Conservation (phyloP, 306 rosid species). For the Lathyrus oleraceus region DNA sequence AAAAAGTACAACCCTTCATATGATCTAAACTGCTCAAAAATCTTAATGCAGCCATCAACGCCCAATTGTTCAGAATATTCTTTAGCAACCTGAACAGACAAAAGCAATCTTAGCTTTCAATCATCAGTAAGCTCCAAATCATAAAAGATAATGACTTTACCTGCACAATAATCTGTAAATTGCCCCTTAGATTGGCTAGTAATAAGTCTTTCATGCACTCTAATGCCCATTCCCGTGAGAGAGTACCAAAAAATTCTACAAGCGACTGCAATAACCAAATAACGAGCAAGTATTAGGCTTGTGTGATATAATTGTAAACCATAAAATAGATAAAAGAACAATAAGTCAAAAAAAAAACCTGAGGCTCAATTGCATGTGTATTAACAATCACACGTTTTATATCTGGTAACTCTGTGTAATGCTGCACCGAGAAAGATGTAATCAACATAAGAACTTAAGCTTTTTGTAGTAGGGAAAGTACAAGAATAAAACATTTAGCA, state of each 20-base stretch:
- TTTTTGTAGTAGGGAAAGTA: conserved; percentile 9
- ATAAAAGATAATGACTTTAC: conserved; percentile 38
- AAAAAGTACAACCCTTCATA: conserved; percentile 97
- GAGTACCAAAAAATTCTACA: conserved; percentile 94
- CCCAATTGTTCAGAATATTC: conserved; percentile 98
- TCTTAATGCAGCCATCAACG: conserved; percentile 83
- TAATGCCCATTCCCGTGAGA: conserved; percentile 93
- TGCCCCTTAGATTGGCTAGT: conserved; percentile 93
- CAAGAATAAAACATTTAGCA: conserved; percentile 29
- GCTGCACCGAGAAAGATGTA: conserved; percentile 64
- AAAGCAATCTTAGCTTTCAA: conserved; percentile 33
- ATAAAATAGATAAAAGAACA: conserved; percentile 31
- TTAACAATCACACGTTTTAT: conserved; percentile 95
- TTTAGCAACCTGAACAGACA: conserved; percentile 81
- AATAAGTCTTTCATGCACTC: conserved; percentile 99
- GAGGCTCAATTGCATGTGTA: conserved; percentile 99
- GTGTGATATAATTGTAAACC: background rate
- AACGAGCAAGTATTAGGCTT: conserved; percentile 35
- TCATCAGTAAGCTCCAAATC: conserved; percentile 11
- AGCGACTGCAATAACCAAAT: conserved; percentile 64
- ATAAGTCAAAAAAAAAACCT: conserved; percentile 62
- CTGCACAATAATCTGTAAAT: conserved; percentile 98
- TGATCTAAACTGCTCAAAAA: conserved; percentile 97
- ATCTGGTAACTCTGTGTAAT: conserved; percentile 95
- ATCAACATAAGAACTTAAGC: conserved; percentile 22